A percentile compares a stretch with the other conserved stretches of the same genome.
Conservation (phyloP, 345 rosid species). For the Salix koriyanagi region DNA sequence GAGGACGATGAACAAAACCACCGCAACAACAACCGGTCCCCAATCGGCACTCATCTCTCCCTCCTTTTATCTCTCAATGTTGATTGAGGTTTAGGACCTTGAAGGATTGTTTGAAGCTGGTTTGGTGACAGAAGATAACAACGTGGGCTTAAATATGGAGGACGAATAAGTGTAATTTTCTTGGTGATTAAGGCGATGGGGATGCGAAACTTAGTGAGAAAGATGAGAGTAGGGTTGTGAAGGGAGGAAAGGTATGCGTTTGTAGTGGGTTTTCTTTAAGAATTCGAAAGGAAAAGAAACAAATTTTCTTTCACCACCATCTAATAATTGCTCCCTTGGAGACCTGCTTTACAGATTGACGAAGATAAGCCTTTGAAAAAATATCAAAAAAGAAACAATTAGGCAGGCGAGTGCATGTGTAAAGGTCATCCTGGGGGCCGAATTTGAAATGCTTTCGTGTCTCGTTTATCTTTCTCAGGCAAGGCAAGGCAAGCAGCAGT, state of each 20-base stretch:
- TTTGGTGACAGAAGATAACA: neutral
- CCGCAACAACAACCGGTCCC: constrained; percentile 78
- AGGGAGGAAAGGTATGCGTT: constrained; percentile 44
- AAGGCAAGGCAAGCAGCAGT: neutral
- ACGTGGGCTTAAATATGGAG: constrained; percentile 19
- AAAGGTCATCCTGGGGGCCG: constrained; percentile 11
- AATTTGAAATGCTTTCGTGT: constrained; percentile 8
- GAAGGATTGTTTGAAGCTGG: constrained; percentile 1
- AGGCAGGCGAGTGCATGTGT: constrained; percentile 15
- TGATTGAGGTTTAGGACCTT: neutral
- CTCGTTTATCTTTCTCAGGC: neutral
- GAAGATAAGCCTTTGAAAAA: constrained; percentile 27
- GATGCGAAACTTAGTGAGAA: constrained; percentile 48
- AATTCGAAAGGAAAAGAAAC: constrained; percentile 15
- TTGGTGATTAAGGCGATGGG: constrained; percentile 46
- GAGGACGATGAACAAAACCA: constrained; percentile 63
- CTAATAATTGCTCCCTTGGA: constrained; percentile 26
- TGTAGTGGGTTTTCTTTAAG: constrained; percentile 49
- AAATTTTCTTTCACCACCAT: constrained; percentile 15
- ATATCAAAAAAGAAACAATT: neutral
- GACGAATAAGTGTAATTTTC: constrained; percentile 29
- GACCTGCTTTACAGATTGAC: constrained; percentile 17
- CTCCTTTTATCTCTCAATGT: neutral
- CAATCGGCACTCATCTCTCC: constrained; percentile 66
- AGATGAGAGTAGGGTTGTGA: constrained; percentile 25